phyloP scores from a whole-genome alignment of 2,329 filamentous ascomycete species.

The Xylaria polymorpha region DNA sequence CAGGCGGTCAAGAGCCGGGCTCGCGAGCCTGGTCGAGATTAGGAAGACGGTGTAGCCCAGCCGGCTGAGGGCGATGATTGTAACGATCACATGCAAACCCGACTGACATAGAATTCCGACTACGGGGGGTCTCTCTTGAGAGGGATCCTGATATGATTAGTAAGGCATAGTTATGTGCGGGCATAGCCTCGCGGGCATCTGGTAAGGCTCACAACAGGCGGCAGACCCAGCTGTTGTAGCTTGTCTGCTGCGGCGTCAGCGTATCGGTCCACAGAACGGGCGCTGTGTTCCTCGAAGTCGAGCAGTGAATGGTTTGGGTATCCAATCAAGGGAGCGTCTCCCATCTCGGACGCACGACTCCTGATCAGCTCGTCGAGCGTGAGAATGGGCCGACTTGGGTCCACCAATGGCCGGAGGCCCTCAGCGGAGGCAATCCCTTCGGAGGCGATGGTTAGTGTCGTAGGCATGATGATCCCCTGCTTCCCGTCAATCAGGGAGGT shows the following conservation, averaged over 20 bases:
- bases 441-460: conserved; percentile 8
- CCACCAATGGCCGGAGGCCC: conserved; percentile 16
- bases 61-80: conserved; percentile 56
- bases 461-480: conserved; percentile 21
- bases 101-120: conserved; percentile 30
- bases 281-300: conserved; percentile 30
- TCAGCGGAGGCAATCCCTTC: conserved; percentile 12
- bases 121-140: conserved; percentile 11
- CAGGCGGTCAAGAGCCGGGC: conserved; percentile 53
- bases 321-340: conserved; percentile 27
- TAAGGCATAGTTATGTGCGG: conserved; percentile 1
- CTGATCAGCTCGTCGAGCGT: conserved; percentile 27
- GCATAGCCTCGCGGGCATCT: neutral
- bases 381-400: conserved; percentile 20
- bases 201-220: conserved; percentile 25
- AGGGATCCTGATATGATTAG: conserved; percentile 27
- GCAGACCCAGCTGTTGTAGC: conserved; percentile 27
- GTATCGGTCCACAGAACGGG: conserved; percentile 27
- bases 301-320: conserved; percentile 30
- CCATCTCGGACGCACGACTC: conserved; percentile 29
- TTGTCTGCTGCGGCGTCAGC: conserved; percentile 26
- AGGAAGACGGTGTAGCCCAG: conserved; percentile 57
- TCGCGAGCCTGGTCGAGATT: conserved; percentile 55
- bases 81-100: conserved; percentile 53
- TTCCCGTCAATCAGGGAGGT: neutral